Percentiles rank a stretch among this genome's conserved stretches.
Conservation (phyloP, 371 early-diverging fungal genomes). For the Saksenaea oblongispora region DNA sequence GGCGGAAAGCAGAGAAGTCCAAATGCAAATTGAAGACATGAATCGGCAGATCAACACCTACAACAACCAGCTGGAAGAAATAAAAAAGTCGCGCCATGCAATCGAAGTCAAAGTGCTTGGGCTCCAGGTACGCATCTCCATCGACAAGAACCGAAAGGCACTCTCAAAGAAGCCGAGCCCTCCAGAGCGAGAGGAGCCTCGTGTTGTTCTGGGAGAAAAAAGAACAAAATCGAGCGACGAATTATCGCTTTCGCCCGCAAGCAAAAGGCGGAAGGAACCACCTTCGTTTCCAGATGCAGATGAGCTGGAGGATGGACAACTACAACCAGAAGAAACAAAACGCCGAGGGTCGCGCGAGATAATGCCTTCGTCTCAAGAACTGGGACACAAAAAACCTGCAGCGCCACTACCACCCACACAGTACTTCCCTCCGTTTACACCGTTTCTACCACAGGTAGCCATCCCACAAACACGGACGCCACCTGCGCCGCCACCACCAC, state of each 20-base stretch:
- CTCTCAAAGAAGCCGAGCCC: not conserved
- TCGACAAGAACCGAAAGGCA: conserved; percentile 18
- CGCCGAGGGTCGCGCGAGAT: not conserved
- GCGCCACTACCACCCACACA: conserved; percentile 3
- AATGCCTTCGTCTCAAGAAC: not conserved
- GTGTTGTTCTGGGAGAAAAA: not conserved
- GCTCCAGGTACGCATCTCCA: conserved; percentile 24
- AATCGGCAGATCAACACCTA: conserved; percentile 2
- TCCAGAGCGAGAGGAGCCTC: not conserved
- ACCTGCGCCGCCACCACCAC: not conserved
- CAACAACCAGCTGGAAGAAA: not conserved
- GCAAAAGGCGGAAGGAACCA: not conserved
- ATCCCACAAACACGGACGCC: conserved; percentile 2
- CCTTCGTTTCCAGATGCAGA: not conserved
- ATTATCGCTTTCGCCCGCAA: not conserved
- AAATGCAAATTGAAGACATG: conserved; percentile 7
- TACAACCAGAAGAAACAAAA: not conserved
- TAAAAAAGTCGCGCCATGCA: not conserved
- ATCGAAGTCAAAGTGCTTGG: conserved; percentile 21
- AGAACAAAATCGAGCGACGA: not conserved
- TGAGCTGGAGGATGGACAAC: not conserved
- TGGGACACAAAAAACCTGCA: not conserved
- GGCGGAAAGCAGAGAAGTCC: not conserved
- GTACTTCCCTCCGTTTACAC: not conserved
- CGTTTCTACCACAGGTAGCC: not conserved